These are phyloP conservation scores for Capsicum rhomboideum DNA, from an alignment of 257 asterid genomes.

Conservation along the genomic window DNA sequence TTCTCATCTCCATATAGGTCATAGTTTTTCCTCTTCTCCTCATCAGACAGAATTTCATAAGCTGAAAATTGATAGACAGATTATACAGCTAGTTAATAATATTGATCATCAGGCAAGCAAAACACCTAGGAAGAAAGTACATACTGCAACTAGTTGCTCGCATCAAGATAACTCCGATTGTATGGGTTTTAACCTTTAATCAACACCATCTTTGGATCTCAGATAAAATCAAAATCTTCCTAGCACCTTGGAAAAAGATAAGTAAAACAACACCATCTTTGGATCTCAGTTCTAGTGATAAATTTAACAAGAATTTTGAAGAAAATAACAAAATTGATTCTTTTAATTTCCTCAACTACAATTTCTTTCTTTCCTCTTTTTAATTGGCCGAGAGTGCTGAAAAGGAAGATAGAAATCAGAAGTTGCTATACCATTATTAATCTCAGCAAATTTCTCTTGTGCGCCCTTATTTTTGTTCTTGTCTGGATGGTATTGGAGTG, in stretches of 20 bases:
- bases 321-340: background rate
- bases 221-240: background rate
- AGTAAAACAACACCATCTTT: background rate
- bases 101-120: background rate
- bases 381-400: background rate
- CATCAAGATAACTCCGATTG: background rate
- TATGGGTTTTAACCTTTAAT: background rate
- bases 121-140: background rate
- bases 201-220: background rate
- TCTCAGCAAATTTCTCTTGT: slow-evolving; percentile 86
- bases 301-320: background rate
- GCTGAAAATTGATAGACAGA: slow-evolving; percentile 36
- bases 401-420: background rate
- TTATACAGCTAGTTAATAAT: background rate
- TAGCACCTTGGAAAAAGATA: background rate
- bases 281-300: background rate
- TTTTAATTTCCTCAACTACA: background rate
- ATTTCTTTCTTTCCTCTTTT: background rate
- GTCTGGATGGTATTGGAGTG: slow-evolving; percentile 95
- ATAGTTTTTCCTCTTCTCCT: slow-evolving; percentile 82
- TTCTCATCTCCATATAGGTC: slow-evolving; percentile 90
- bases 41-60: slow-evolving; percentile 81
- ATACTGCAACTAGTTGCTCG: background rate
- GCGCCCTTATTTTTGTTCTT: slow-evolving; percentile 93
- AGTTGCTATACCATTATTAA: slow-evolving; percentile 61